A percentile compares a stretch with the other conserved stretches of the same genome.
These are phyloP conservation scores for Drosera capensis DNA, from an alignment of 148 eudicot genomes.

Conservation along the genomic window DNA sequence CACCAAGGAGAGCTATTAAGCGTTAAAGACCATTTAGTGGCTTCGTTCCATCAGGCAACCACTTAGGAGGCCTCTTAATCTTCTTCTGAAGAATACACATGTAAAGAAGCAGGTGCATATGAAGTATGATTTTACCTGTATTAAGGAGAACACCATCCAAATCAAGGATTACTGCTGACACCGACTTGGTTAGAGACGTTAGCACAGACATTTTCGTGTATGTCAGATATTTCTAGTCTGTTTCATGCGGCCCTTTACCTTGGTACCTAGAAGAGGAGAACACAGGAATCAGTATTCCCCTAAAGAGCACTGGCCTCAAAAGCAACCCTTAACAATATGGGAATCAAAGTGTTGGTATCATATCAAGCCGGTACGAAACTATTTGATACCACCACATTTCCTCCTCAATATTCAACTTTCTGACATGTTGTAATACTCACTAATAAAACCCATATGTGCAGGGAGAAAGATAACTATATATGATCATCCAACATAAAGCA, in stretches of 20 bases:
- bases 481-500: no score
- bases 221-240: not conserved
- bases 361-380: no score
- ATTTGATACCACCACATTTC: no score
- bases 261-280: not conserved
- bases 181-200: constrained; percentile 32
- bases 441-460: no score
- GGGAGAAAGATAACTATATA: no score
- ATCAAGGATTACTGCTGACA: constrained; percentile 55
- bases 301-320: constrained; percentile 27
- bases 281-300: no score
- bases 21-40: no score
- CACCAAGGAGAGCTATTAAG: no score
- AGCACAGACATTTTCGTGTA: constrained; percentile 21
- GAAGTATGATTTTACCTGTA: constrained; percentile 28
- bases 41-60: not conserved
- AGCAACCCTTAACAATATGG: constrained; percentile 27
- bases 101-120: not conserved
- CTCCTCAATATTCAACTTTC: no score
- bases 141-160: constrained; percentile 70
- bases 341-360: constrained; percentile 50
- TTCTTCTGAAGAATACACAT: not conserved
- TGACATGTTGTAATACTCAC: no score
- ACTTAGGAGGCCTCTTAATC: not conserved
- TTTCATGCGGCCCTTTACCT: constrained; percentile 1